A percentile compares a stretch with the other conserved stretches of the same genome.
Evolutionary conservation across 192 early-diverging fungal species (phyloP).

Genomic region (Coemansia sp.): DNA sequence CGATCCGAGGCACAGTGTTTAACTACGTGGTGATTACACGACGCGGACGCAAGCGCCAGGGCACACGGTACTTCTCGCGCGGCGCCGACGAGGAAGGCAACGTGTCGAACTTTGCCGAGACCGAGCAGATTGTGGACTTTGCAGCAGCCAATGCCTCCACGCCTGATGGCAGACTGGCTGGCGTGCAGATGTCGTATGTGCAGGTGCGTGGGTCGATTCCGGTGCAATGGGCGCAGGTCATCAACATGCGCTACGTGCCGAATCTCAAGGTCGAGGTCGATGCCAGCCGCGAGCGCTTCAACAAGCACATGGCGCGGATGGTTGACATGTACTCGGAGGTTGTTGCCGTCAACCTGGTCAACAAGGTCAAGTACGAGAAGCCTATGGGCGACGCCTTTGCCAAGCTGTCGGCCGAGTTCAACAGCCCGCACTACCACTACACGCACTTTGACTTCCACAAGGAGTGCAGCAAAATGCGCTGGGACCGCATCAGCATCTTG

Average conservation of each 20-base stretch:
- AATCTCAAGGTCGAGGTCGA: constrained; percentile 69
- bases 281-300: constrained; percentile 41
- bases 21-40: constrained; percentile 83
- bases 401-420: constrained; percentile 60
- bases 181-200: constrained; percentile 70
- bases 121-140: constrained; percentile 85
- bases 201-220: constrained; percentile 97
- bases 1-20: constrained; percentile 69
- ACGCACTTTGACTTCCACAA: constrained; percentile 97
- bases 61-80: constrained; percentile 90
- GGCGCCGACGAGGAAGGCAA: constrained; percentile 90
- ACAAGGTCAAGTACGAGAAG: constrained; percentile 90
- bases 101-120: constrained; percentile 97
- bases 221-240: constrained; percentile 89
- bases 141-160: constrained; percentile 40
- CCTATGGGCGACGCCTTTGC: constrained; percentile 81
- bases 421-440: constrained; percentile 65
- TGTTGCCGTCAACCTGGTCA: constrained; percentile 90
- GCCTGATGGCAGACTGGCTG: constrained; percentile 19
- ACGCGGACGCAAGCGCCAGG: constrained; percentile 76
- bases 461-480: constrained; percentile 95
- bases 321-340: constrained; percentile 75
- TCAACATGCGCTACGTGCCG: constrained; percentile 91
- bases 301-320: constrained; percentile 31
- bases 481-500: constrained; percentile 83